These are phyloP conservation scores for Thecaphora thlaspeos DNA, from an alignment of 1,284 basidiomycete species.

Conservation along the genomic window DNA sequence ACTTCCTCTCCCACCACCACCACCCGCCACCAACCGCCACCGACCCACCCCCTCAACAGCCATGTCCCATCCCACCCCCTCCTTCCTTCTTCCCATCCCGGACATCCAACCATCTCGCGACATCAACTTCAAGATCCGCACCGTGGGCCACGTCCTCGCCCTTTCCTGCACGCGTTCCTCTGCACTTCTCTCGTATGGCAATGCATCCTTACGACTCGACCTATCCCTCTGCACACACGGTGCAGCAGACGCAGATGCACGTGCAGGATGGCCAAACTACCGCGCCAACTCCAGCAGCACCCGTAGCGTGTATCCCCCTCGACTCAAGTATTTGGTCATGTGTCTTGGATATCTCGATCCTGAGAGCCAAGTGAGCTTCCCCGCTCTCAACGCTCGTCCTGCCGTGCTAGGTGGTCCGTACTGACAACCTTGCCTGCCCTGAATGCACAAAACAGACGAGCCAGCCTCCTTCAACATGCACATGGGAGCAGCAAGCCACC, in stretches of 20 bases:
- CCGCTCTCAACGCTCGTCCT: not conserved
- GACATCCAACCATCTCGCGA: slow-evolving; percentile 16
- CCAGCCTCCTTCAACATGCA: too few species aligned
- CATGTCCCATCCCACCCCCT: slow-evolving; percentile 9
- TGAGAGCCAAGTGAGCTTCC: not conserved
- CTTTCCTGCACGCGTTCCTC: slow-evolving; percentile 7
- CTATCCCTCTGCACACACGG: slow-evolving; percentile 11
- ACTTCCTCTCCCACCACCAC: not conserved
- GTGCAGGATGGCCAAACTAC: slow-evolving; percentile 2
- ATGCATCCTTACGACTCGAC: slow-evolving; percentile 13
- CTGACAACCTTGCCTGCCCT: not conserved
- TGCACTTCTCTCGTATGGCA: not conserved
- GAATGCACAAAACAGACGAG: too few species aligned
- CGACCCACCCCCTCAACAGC: not conserved
- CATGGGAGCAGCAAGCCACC: not conserved
- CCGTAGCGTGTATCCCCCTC: slow-evolving; percentile 1
- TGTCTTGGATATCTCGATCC: slow-evolving; percentile 15
- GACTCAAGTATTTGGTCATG: slow-evolving; percentile 16
- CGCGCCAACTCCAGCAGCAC: slow-evolving; percentile 1
- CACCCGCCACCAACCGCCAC: not conserved
- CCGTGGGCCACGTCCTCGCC: slow-evolving; percentile 17
- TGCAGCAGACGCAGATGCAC: not conserved
- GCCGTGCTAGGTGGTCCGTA: not conserved
- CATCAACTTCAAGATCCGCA: slow-evolving; percentile 11
- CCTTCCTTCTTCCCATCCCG: slow-evolving; percentile 18